Evolutionary conservation across 163 green algal species (phyloP), one percentile per base, ranked within the genome.

Genomic region (Scenedesmus sp.): DNA sequence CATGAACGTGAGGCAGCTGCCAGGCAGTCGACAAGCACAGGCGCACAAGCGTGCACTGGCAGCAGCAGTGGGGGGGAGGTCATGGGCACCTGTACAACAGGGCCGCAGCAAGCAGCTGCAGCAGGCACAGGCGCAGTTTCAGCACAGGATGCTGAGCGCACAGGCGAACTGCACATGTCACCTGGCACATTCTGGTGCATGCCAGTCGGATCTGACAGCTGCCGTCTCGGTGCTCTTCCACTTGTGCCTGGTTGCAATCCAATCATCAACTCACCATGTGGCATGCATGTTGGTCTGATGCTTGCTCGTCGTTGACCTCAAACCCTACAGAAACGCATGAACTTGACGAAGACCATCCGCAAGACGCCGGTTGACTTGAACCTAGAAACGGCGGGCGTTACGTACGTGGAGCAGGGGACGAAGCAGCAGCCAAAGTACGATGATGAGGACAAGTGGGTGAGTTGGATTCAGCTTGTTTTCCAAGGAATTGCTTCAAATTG

Each of bases 341-440:
- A 99, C 90, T 92, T 99, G 40, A 99, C 96, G 5, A 98, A 98
- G 89, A 99, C 98, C 2, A 95, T 99, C 0, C 92, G 95, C 46
- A 99, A 99, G 92, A 92, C 95, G n/a, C 95, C 97, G 15, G 96
- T 99, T 73, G 94, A 96, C 46, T 46, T 94, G 3, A 83, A 97
- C 2, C 35, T 97, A 56, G 49, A 94, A 82, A 73, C 87, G 24
- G 73, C 88, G 56, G 96, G 96, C n/a, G n/a, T 84, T 5, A 85
- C 89, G 12, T 79, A 90, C 15, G 59, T 78, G 16, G 87, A 94
- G 44, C 43, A 24, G 3, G 37, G 13, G 26, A 81, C 7, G 3
- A 91, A 92, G 35, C 46, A 49, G 22, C 81, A n/a, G 43, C 92
- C 93, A 20, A 96, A 96, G 84, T 97, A 97, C 83, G 95, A 97